Conservation (phyloP, 2,329 filamentous ascomycete genomes). For the Microcyclospora pomicola region DNA sequence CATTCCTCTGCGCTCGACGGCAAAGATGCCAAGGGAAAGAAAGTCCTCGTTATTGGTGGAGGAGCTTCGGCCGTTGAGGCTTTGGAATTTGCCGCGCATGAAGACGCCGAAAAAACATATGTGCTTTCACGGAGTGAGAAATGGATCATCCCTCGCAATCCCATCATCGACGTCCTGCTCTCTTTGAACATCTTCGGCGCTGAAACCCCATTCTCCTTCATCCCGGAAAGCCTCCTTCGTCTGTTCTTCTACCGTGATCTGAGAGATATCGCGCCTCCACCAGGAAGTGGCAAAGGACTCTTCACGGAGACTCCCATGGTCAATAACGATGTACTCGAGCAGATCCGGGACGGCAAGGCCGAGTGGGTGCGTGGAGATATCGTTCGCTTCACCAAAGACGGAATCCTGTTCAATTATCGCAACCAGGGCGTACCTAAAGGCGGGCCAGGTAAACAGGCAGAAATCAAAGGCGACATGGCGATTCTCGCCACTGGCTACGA, state of each 20-base stretch:
- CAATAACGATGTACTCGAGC: conserved; percentile 65
- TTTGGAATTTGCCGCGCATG: conserved; percentile 59
- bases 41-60: conserved; percentile 61
- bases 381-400: conserved; percentile 49
- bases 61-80: conserved; percentile 73
- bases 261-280: conserved; percentile 52
- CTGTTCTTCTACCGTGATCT: conserved; percentile 76
- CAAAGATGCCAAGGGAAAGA: conserved; percentile 59
- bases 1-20: conserved; percentile 66
- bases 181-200: conserved; percentile 59
- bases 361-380: conserved; percentile 77
- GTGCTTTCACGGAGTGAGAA: conserved; percentile 48
- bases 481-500: conserved; percentile 76
- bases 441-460: conserved; percentile 54
- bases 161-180: conserved; percentile 58
- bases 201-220: conserved; percentile 61
- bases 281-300: conserved; percentile 46
- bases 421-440: conserved; percentile 58
- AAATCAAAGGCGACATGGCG: conserved; percentile 59
- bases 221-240: conserved; percentile 61
- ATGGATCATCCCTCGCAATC: conserved; percentile 35
- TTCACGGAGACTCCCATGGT: conserved; percentile 77
- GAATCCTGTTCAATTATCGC: conserved; percentile 58
- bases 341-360: conserved; percentile 56
- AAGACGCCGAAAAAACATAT: conserved; percentile 52